Evolutionary conservation across 2,329 filamentous ascomycete genomes (phyloP), one percentile per base, ranked within the genome.

Genomic region (Capronia epimyces): DNA sequence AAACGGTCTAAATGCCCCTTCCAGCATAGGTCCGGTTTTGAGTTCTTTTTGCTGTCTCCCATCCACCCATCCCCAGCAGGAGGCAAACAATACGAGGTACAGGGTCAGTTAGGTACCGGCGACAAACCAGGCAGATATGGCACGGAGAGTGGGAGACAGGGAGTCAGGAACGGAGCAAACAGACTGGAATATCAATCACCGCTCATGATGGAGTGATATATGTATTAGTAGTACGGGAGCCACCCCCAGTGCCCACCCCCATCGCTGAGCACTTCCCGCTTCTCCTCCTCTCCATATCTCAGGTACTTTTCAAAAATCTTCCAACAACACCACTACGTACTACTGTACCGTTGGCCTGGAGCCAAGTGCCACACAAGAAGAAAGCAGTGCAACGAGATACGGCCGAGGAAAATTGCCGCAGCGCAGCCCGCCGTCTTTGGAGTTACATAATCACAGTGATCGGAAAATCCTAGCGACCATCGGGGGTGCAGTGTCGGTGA

Each of bases 381-480:
- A 32, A 32, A 32, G 29, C 12, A 32, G 29, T 32, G n/a, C 29
- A 12, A 32, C 29, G 3, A 32, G 7, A 32, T n/a, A 37, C 16
- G 3, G 3, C 15, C 45, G 24, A 41, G 22, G 25, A 47, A 20
- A 47, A 47, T 47, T 47, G 45, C 45, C 45, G 34, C 45, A 47
- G 39, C 20, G 34, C 24, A 37, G 34, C 34, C 22, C 45, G 34
- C 18, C 18, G n/a, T 18, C 27, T 16, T 16, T 8, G 15, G 6
- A 31, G 22, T 47, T 47, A 47, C 45, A 47, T 47, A 47, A 47
- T 40, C 45, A 15, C 45, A 21, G 15, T n/a, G 20, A 25, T 31
- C 29, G n/a, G 34, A 29, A 41, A 41, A 13, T 18, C 45, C 24
- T 29, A 36, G 29, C 22, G 43, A 46, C 43, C 29, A 46, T 40